A percentile compares a stretch with the other conserved stretches of the same genome.
Evolutionary conservation across 179 eudicot genomes (phyloP).

Genomic region (Drosera spatulata): DNA sequence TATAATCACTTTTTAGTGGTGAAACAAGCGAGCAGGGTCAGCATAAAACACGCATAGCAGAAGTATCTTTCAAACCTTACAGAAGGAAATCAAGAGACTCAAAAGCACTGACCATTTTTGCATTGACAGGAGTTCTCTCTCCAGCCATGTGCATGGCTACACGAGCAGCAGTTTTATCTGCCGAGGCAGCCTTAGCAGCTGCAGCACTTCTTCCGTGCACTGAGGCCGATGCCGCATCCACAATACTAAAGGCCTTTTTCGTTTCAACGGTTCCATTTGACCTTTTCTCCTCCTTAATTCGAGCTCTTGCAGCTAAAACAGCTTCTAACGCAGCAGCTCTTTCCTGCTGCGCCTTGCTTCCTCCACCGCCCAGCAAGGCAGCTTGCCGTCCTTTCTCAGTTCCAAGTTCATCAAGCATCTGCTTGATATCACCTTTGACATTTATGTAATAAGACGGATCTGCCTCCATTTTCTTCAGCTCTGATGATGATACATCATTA

Average conservation of each 20-base stretch:
- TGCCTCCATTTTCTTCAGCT: constrained; percentile 55
- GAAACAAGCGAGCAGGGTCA: neutral
- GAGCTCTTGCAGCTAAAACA: constrained; percentile 82
- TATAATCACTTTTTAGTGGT: no score
- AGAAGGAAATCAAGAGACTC: neutral
- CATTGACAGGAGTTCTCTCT: constrained; percentile 88
- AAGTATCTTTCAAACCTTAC: neutral
- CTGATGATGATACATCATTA: constrained; percentile 22
- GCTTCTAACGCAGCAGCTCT: constrained; percentile 82
- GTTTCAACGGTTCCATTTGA: constrained; percentile 42
- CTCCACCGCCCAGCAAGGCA: constrained; percentile 94
- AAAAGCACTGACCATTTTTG: constrained; percentile 66
- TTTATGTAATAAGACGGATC: constrained; percentile 89
- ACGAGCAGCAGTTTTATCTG: constrained; percentile 95
- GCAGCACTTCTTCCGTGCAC: constrained; percentile 98
- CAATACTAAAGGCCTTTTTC: constrained; percentile 60
- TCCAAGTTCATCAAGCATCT: constrained; percentile 94
- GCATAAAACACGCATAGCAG: neutral
- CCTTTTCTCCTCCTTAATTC: constrained; percentile 57
- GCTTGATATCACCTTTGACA: constrained; percentile 81
- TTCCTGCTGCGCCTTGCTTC: constrained; percentile 85
- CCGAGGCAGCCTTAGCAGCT: constrained; percentile 76
- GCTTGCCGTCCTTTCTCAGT: constrained; percentile 79
- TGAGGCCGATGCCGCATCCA: constrained; percentile 99
- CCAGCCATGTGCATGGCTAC: constrained; percentile 97